Conservation (phyloP, 2,329 filamentous ascomycete genomes). For the Chrysosporium keratinophilum region DNA sequence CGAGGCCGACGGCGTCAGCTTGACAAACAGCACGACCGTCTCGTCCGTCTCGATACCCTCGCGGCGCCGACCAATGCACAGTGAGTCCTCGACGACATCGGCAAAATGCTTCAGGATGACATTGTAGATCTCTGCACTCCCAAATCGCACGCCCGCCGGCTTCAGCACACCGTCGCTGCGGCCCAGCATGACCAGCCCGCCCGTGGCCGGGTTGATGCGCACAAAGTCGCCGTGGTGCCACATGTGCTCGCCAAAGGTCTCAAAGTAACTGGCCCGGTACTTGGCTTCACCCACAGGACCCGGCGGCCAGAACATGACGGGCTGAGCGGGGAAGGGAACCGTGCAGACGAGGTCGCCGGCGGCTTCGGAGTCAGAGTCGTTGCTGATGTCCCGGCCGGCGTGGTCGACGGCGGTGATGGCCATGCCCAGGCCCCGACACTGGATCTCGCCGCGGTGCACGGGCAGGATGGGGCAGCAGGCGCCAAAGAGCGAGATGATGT, state of each 20-base stretch:
- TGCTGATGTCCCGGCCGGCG: conserved; percentile 48
- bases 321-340: conserved; percentile 79
- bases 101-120: conserved; percentile 77
- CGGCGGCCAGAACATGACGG: conserved; percentile 68
- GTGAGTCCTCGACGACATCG: conserved; percentile 66
- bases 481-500: conserved; percentile 92
- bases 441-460: conserved; percentile 63
- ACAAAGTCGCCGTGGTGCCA: conserved; percentile 98
- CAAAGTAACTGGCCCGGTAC: conserved; percentile 79
- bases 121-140: conserved; percentile 92
- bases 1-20: conserved; percentile 44
- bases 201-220: conserved; percentile 56
- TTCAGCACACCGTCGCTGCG: conserved; percentile 89
- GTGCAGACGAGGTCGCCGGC: conserved; percentile 83
- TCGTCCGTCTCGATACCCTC: conserved; percentile 65
- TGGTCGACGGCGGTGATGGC: conserved; percentile 52
- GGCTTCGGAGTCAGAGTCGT: conserved; percentile 43
- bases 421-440: conserved; percentile 70
- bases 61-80: conserved; percentile 71
- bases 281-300: conserved; percentile 60
- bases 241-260: conserved; percentile 55
- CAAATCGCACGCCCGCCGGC: conserved; percentile 81
- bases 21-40: conserved; percentile 78
- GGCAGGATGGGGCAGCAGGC: conserved; percentile 68
- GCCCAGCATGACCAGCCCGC: conserved; percentile 81